Conservation (phyloP, 2,329 filamentous ascomycete species). For the Fusarium miscanthi region DNA sequence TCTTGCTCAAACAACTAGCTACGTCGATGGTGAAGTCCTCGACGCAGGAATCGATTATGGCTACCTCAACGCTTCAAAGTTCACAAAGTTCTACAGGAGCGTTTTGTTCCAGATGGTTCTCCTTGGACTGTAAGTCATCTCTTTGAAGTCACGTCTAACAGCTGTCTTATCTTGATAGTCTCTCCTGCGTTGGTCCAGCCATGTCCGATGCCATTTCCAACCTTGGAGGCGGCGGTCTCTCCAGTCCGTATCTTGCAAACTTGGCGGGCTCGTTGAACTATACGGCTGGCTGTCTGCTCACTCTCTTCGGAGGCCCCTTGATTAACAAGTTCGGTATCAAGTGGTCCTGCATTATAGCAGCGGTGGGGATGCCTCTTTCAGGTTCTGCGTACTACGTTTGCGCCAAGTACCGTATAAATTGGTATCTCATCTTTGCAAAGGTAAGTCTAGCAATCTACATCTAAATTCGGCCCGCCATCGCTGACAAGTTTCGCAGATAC, state of each 20-base stretch:
- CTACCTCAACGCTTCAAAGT: neutral
- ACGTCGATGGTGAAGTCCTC: neutral
- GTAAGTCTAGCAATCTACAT: accelerated
- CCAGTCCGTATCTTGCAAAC: neutral
- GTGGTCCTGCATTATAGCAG: conserved; percentile 2
- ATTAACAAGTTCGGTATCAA: conserved; percentile 4
- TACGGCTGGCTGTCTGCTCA: neutral
- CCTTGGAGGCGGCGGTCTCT: conserved; percentile 2
- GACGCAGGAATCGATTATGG: neutral
- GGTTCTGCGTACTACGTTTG: conserved; percentile 1
- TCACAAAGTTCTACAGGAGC: neutral
- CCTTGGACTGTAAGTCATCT: neutral
- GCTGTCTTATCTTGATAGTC: accelerated
- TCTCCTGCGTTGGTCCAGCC: neutral
- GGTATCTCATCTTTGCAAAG: conserved; percentile 1
- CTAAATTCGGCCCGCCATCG: accelerated
- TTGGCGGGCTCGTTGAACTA: neutral
- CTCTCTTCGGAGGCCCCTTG: neutral
- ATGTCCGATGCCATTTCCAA: neutral
- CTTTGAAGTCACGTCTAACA: accelerated
- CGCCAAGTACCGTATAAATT: conserved; percentile 1
- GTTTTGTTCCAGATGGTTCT: conserved; percentile 2
- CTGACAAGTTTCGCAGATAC: neutral
- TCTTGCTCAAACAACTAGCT: neutral
- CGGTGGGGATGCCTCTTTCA: conserved; percentile 1